phyloP scores from a whole-genome alignment of 2,329 filamentous ascomycete species.

The Escovopsis weberi region DNA sequence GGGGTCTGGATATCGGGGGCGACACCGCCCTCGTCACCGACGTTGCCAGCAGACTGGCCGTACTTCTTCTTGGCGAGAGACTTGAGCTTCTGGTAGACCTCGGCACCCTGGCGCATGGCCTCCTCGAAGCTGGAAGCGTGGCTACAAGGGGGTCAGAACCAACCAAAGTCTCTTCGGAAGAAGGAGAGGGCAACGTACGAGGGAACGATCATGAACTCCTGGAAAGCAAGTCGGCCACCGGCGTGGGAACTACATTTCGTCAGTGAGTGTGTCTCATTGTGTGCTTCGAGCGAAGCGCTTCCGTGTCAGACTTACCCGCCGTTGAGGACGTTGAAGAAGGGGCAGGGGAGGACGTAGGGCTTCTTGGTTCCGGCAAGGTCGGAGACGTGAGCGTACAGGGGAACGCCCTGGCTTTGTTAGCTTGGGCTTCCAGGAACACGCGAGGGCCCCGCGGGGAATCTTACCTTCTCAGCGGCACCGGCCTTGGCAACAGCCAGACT shows the following conservation, averaged over 20 bases:
- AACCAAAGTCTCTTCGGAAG: background rate
- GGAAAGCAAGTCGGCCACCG: conserved; percentile 87
- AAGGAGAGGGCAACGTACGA: conserved; percentile 34
- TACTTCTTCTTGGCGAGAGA: conserved; percentile 97
- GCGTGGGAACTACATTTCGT: conserved; percentile 60
- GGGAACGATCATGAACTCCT: conserved; percentile 93
- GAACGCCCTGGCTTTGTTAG: conserved; percentile 42
- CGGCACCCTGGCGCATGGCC: conserved; percentile 88
- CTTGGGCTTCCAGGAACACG: background rate
- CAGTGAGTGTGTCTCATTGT: conserved; percentile 5
- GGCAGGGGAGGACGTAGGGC: conserved; percentile 78
- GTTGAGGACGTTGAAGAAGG: conserved; percentile 90
- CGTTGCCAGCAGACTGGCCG: conserved; percentile 95
- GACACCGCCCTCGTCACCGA: conserved; percentile 98
- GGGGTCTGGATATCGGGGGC: conserved; percentile 96
- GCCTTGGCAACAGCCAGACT: conserved; percentile 76
- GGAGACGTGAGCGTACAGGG: conserved; percentile 77
- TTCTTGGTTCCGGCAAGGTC: conserved; percentile 83
- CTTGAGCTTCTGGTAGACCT: conserved; percentile 99
- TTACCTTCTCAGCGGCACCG: conserved; percentile 70
- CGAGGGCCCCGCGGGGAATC: background rate
- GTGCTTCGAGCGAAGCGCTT: background rate
- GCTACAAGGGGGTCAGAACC: conserved; percentile 25
- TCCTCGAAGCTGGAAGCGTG: conserved; percentile 83
- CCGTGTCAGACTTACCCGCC: conserved; percentile 35